Evolutionary conservation across 345 rosid genomes (phyloP).

Genomic region (Camelina sativa): DNA sequence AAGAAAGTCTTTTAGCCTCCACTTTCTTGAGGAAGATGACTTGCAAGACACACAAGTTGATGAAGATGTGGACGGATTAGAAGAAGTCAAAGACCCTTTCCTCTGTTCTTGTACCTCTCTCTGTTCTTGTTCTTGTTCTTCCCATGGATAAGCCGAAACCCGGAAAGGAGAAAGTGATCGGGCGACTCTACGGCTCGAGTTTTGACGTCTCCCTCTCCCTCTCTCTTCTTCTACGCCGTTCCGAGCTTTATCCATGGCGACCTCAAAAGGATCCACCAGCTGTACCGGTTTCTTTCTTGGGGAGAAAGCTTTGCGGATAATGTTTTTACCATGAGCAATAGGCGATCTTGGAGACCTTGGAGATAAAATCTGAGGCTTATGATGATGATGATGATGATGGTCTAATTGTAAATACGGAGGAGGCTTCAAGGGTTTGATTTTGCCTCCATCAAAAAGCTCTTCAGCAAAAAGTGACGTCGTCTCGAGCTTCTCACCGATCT

Average conservation of each 20-base stretch:
- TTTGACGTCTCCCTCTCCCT: conserved; percentile 58
- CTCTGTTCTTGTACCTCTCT: conserved; percentile 42
- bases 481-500: conserved; percentile 45
- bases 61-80: conserved; percentile 46
- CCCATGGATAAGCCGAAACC: conserved; percentile 81
- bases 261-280: conserved; percentile 49
- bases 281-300: conserved; percentile 55
- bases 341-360: conserved; percentile 65
- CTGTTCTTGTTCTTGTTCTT: conserved; percentile 50
- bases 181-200: conserved; percentile 56
- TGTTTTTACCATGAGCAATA: conserved; percentile 52
- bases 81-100: conserved; percentile 32
- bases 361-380: conserved; percentile 42
- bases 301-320: conserved; percentile 59
- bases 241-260: conserved; percentile 47
- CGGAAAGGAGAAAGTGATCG: conserved; percentile 81
- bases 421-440: conserved; percentile 70
- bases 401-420: conserved; percentile 60
- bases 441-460: conserved; percentile 77
- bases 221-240: conserved; percentile 48
- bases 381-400: not conserved
- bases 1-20: conserved; percentile 78
- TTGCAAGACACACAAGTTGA: conserved; percentile 34
- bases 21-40: conserved; percentile 64
- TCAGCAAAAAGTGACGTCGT: conserved; percentile 61